These are phyloP conservation scores for Lumnitzera racemosa DNA, from an alignment of 345 rosid species.

Conservation along the genomic window DNA sequence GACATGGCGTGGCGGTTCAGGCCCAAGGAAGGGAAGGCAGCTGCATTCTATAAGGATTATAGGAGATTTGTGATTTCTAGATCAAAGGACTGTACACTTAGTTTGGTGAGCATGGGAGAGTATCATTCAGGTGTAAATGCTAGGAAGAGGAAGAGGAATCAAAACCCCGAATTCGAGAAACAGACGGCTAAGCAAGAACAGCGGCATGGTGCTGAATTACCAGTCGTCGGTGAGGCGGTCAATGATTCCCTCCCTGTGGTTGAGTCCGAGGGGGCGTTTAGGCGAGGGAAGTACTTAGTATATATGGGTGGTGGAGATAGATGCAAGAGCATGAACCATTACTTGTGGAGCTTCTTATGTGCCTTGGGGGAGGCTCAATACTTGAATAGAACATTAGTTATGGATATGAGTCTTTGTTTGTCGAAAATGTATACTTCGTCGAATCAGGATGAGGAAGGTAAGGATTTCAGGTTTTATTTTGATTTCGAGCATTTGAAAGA, in stretches of 20 bases:
- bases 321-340: constrained; percentile 97
- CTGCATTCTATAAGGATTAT: constrained; percentile 86
- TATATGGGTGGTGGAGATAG: constrained; percentile 81
- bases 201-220: constrained; percentile 19
- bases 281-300: constrained; percentile 57
- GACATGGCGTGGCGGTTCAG: constrained; percentile 95
- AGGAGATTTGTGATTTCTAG: constrained; percentile 60
- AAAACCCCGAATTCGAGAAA: constrained; percentile 64
- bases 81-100: constrained; percentile 56
- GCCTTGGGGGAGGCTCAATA: constrained; percentile 94
- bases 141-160: constrained; percentile 79
- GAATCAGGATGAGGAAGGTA: constrained; percentile 83
- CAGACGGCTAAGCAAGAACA: constrained; percentile 20
- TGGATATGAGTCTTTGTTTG: constrained; percentile 80
- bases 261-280: constrained; percentile 68
- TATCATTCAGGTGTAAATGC: constrained; percentile 91
- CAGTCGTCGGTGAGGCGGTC: constrained; percentile 66
- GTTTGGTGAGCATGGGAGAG: constrained; percentile 59
- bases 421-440: constrained; percentile 67
- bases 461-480: constrained; percentile 89
- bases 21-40: constrained; percentile 86
- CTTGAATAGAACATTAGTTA: constrained; percentile 76
- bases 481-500: constrained; percentile 93
- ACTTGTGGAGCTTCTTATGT: constrained; percentile 91
- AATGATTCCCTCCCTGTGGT: constrained; percentile 68